Evolutionary conservation across 2,329 filamentous ascomycete genomes (phyloP).

Genomic region (Stromatinia cepivora): DNA sequence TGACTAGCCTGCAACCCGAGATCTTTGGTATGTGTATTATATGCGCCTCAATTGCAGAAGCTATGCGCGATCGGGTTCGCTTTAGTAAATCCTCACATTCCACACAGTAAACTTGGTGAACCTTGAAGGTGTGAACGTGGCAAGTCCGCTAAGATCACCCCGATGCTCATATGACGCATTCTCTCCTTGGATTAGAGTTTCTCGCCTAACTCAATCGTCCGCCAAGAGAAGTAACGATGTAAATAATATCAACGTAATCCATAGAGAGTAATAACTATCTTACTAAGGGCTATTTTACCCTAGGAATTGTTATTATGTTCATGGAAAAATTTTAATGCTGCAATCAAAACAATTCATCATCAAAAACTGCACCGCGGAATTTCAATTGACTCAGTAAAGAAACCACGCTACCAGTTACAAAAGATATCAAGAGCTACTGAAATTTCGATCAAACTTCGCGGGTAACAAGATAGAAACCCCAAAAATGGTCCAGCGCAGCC

Average conservation of each 20-base stretch:
- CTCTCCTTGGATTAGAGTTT: neutral
- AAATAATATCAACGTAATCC: neutral
- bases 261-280: neutral
- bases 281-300: neutral
- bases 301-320: neutral
- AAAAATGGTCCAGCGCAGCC: neutral
- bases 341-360: neutral
- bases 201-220: neutral
- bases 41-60: too few species aligned
- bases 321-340: neutral
- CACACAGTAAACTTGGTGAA: neutral
- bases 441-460: neutral
- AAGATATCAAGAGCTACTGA: neutral
- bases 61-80: too few species aligned
- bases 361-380: neutral
- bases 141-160: neutral
- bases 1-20: too few species aligned
- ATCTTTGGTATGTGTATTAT: too few species aligned
- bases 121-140: neutral
- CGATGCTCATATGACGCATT: neutral
- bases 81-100: neutral
- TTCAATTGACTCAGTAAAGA: neutral
- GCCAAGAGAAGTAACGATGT: neutral
- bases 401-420: too few species aligned
- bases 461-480: neutral